Evolutionary conservation across 176 grass and related monocot species (phyloP).

Genomic region (Cenchrus fungigraminus): DNA sequence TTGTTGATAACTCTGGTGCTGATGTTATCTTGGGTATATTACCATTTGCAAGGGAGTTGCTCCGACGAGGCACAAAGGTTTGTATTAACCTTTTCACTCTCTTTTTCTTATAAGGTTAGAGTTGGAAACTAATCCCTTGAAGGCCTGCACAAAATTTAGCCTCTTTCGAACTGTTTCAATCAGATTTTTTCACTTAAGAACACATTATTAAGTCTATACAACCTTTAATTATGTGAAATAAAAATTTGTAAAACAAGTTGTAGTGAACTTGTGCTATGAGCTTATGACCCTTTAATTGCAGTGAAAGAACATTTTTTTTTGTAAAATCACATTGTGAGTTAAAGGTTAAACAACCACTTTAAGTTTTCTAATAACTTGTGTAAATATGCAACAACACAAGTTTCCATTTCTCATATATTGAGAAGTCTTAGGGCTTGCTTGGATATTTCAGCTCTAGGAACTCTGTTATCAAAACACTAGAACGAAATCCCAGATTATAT

Average conservation of each 20-base stretch:
- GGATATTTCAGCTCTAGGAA: too few relatives aligned
- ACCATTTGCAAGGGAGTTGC: conserved; percentile 94
- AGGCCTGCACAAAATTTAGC: background rate
- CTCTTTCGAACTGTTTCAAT: background rate
- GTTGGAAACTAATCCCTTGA: background rate
- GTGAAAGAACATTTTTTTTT: background rate
- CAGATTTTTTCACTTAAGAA: background rate
- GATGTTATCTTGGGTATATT: conserved; percentile 93
- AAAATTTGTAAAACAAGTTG: background rate
- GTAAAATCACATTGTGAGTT: too few relatives aligned
- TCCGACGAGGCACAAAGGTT: conserved; percentile 90
- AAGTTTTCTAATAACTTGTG: too few relatives aligned
- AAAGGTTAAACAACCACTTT: too few relatives aligned
- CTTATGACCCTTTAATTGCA: background rate
- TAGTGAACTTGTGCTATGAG: background rate
- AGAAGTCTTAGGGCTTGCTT: too few relatives aligned
- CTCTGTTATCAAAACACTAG: too few relatives aligned
- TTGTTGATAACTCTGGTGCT: conserved; percentile 99
- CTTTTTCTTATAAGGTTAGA: background rate
- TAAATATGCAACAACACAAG: too few relatives aligned
- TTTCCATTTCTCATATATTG: too few relatives aligned
- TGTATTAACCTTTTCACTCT: conserved; percentile 23
- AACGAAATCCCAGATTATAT: background rate
- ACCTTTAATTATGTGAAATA: background rate
- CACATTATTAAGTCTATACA: background rate